phyloP scores from a whole-genome alignment of 2,329 filamentous ascomycete genomes.

The Colletotrichum truncatum region DNA sequence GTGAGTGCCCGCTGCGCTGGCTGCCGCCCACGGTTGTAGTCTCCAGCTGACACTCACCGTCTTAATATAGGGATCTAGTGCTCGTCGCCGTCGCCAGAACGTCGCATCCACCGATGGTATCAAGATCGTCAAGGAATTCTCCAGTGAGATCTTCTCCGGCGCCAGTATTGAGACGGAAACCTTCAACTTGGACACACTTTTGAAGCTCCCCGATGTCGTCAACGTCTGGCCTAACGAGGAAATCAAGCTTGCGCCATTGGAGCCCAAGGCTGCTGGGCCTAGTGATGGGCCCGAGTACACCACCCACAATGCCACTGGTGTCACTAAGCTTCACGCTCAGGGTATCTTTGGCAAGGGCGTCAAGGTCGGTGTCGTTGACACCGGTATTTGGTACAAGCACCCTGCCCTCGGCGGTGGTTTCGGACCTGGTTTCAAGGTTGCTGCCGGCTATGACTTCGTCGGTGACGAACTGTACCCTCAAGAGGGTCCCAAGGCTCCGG shows the following conservation, averaged over 20 bases:
- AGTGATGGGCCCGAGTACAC: slow-evolving; percentile 36
- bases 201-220: slow-evolving; percentile 38
- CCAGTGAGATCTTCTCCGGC: slow-evolving; percentile 38
- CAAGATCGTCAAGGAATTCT: slow-evolving; percentile 37
- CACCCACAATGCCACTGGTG: slow-evolving; percentile 48
- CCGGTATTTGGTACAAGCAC: slow-evolving; percentile 51
- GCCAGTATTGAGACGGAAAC: slow-evolving; percentile 39
- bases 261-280: slow-evolving; percentile 16
- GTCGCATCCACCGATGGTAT: slow-evolving; percentile 31
- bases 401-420: slow-evolving; percentile 35
- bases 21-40: slow-evolving; percentile 12
- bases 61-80: slow-evolving; percentile 7
- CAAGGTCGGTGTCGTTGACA: slow-evolving; percentile 51
- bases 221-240: slow-evolving; percentile 45
- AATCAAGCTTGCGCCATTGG: slow-evolving; percentile 30
- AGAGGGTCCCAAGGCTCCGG: slow-evolving; percentile 35
- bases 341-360: slow-evolving; percentile 49
- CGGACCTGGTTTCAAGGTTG: slow-evolving; percentile 33
- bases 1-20: slow-evolving; percentile 29
- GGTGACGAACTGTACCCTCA: slow-evolving; percentile 33
- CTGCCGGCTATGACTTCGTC: slow-evolving; percentile 37
- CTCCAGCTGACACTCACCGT: slow-evolving; percentile 4
- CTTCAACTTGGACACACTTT: slow-evolving; percentile 44
- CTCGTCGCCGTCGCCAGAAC: slow-evolving; percentile 32
- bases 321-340: slow-evolving; percentile 46